Evolutionary conservation across 179 eudicot genomes (phyloP).

Genomic region (Beta lomatogona): DNA sequence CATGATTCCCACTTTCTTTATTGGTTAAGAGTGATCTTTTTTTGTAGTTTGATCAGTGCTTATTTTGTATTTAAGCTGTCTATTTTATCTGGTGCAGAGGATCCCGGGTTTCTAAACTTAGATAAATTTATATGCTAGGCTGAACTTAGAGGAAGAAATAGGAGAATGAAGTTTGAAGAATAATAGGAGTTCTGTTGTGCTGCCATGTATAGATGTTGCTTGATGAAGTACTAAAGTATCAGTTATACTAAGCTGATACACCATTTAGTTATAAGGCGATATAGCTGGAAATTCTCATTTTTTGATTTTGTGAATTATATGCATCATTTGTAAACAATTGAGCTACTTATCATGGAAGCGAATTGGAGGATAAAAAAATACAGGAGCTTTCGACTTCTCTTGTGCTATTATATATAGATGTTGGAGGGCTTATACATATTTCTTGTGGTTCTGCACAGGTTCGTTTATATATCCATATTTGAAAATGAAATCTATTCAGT

Average conservation of each 20-base stretch:
- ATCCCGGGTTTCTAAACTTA: too few relatives aligned
- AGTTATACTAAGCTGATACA: not conserved
- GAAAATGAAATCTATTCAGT: slow-evolving; percentile 58
- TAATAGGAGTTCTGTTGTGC: not conserved
- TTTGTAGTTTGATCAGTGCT: not conserved
- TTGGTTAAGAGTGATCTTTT: not conserved
- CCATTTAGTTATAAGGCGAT: not conserved
- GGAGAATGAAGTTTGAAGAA: not conserved
- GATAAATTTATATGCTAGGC: too few relatives aligned
- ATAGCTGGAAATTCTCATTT: not conserved
- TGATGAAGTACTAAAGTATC: not conserved
- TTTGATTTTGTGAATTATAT: not conserved
- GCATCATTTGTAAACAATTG: not conserved
- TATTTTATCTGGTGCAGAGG: not conserved
- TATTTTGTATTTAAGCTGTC: not conserved
- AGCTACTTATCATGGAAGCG: not conserved
- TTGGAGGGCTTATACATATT: not conserved
- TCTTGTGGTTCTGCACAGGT: slow-evolving; percentile 43
- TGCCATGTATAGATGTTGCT: not conserved
- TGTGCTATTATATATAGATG: not conserved
- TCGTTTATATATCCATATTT: slow-evolving; percentile 65
- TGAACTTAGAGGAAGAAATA: not conserved
- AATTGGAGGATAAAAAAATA: not conserved
- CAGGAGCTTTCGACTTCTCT: not conserved
- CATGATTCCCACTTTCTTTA: not conserved